Evolutionary conservation across 2,329 filamentous ascomycete species (phyloP).

Genomic region (Exutisphaerella laricina): DNA sequence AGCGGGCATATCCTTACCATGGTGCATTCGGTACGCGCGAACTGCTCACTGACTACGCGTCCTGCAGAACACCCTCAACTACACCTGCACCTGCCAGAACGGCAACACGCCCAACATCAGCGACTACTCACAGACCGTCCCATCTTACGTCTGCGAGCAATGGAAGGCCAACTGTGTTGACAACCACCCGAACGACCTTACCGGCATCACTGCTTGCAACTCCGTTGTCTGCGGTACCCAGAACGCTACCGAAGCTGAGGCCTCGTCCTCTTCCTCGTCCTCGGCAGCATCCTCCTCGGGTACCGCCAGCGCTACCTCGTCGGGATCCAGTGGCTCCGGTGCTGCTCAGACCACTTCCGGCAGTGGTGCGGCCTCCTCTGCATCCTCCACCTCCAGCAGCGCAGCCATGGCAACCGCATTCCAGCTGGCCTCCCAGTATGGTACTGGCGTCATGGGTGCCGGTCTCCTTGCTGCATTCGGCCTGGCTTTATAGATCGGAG

Average conservation of each 20-base stretch:
- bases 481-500: slow-evolving; percentile 47
- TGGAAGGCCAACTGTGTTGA: slow-evolving; percentile 43
- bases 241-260: slow-evolving; percentile 39
- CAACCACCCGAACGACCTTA: slow-evolving; percentile 36
- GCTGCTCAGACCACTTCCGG: slow-evolving; percentile 14
- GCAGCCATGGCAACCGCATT: slow-evolving; percentile 43
- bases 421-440: slow-evolving; percentile 45
- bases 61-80: slow-evolving; percentile 43
- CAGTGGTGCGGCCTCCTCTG: slow-evolving; percentile 30
- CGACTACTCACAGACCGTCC: slow-evolving; percentile 54
- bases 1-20: slow-evolving; percentile 26
- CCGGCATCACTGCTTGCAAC: slow-evolving; percentile 43
- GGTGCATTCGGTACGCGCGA: neutral
- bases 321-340: slow-evolving; percentile 9
- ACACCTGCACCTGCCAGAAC: slow-evolving; percentile 54
- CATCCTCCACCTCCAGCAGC: slow-evolving; percentile 27
- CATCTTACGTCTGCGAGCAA: slow-evolving; percentile 54
- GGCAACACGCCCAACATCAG: slow-evolving; percentile 51
- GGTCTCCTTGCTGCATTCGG: slow-evolving; percentile 53
- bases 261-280: slow-evolving; percentile 29
- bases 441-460: slow-evolving; percentile 45
- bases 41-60: slow-evolving; percentile 6
- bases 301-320: slow-evolving; percentile 20
- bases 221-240: slow-evolving; percentile 49
- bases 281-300: slow-evolving; percentile 25